Evolutionary conservation across 2,329 filamentous ascomycete species (phyloP).

Genomic region (Sporothrix pallida): DNA sequence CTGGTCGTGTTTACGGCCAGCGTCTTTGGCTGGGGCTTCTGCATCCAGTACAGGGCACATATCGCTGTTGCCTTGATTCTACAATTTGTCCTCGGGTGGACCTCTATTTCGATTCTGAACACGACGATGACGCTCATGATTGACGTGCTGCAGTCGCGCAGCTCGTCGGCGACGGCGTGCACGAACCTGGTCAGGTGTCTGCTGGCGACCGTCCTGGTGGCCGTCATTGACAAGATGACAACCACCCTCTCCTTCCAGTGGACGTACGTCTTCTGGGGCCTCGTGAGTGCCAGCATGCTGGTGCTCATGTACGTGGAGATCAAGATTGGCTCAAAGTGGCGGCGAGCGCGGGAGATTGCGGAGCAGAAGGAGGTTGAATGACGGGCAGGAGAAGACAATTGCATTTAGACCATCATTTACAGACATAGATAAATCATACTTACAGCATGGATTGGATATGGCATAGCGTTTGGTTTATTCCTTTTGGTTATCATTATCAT

Average conservation of each 20-base stretch:
- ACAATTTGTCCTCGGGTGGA: constrained; percentile 42
- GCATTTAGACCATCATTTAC: too few relatives aligned
- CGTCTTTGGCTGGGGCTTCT: constrained; percentile 43
- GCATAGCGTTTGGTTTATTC: background rate
- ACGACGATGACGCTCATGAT: constrained; percentile 45
- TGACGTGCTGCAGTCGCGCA: constrained; percentile 43
- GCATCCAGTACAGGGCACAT: constrained; percentile 39
- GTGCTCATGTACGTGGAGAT: constrained; percentile 32
- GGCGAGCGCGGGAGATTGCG: constrained; percentile 23
- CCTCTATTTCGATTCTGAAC: constrained; percentile 44
- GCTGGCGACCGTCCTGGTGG: constrained; percentile 41
- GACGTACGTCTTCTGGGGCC: constrained; percentile 35
- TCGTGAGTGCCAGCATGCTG: constrained; percentile 32
- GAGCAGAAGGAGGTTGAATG: background rate
- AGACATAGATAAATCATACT: background rate
- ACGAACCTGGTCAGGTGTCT: constrained; percentile 44
- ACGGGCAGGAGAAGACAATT: background rate
- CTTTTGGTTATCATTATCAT: background rate
- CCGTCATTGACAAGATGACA: constrained; percentile 42
- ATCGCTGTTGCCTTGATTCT: constrained; percentile 41
- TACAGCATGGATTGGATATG: background rate
- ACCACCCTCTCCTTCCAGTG: constrained; percentile 29
- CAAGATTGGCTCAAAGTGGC: constrained; percentile 30
- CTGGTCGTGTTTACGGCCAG: constrained; percentile 40
- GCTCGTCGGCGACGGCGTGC: constrained; percentile 43